These are phyloP conservation scores for Phytophthora fragariaefolia DNA, from an alignment of 352 stramenopile species.

Conservation along the genomic window DNA sequence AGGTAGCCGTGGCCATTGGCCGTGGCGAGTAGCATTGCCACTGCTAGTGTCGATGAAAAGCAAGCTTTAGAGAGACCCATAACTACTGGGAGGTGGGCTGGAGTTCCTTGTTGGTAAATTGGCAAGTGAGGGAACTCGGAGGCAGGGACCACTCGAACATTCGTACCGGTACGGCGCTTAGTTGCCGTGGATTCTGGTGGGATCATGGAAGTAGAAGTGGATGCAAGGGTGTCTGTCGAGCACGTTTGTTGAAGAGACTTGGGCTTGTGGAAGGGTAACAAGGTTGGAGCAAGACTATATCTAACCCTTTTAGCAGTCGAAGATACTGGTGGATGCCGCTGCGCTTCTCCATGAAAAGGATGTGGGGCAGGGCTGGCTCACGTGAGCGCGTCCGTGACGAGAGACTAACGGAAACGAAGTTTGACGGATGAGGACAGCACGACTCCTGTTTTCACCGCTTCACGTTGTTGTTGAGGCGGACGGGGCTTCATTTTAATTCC, in stretches of 20 bases:
- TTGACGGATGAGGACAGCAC: constrained; percentile 23
- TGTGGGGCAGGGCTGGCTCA: not conserved
- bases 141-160: not conserved
- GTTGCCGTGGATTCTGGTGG: constrained; percentile 6
- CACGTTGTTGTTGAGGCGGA: not conserved
- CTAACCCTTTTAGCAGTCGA: not conserved
- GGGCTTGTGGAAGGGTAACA: not conserved
- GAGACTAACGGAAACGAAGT: constrained; percentile 3
- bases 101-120: constrained; percentile 12
- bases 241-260: constrained; percentile 7
- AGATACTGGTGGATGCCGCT: constrained; percentile 15
- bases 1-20: constrained; percentile 37
- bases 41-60: constrained; percentile 11
- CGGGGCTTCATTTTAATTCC: not conserved
- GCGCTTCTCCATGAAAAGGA: constrained; percentile 33
- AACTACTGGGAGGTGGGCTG: not conserved
- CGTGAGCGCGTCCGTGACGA: constrained; percentile 9
- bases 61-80: constrained; percentile 19
- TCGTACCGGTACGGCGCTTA: not conserved
- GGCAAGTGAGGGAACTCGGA: constrained; percentile 15
- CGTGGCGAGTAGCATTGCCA: constrained; percentile 15
- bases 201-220: constrained; percentile 15
- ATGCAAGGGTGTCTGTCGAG: constrained; percentile 10
- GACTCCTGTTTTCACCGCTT: constrained; percentile 24
- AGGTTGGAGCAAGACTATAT: not conserved